These are phyloP conservation scores for Drosera spatulata DNA, from an alignment of 179 eudicot genomes.

Conservation along the genomic window DNA sequence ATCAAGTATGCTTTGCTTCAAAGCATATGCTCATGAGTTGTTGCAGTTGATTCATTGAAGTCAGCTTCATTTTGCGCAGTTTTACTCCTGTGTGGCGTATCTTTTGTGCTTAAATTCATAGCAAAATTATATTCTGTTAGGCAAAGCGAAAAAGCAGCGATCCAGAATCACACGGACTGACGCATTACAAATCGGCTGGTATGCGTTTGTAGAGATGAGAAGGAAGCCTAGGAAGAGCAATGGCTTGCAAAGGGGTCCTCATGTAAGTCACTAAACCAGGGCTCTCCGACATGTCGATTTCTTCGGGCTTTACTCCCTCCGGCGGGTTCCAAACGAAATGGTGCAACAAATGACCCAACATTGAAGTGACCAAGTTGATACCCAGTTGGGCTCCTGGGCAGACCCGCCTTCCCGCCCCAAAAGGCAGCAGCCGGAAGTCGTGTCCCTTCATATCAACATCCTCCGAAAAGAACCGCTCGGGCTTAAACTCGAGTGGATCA, in stretches of 20 bases:
- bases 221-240: conserved; percentile 61
- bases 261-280: conserved; percentile 64
- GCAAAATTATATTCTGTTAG: no score
- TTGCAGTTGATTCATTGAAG: no score
- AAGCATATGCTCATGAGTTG: no score
- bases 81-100: no score
- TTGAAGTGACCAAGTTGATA: conserved; percentile 56
- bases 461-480: conserved; percentile 60
- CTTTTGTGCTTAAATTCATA: no score
- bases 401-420: conserved; percentile 69
- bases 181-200: conserved; percentile 27
- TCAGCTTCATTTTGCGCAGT: no score
- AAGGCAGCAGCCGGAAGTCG: conserved; percentile 57
- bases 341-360: conserved; percentile 69
- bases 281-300: conserved; percentile 55
- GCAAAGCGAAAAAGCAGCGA: no score
- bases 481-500: conserved; percentile 50
- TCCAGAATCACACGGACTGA: no score
- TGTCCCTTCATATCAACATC: conserved; percentile 77
- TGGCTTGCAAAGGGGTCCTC: conserved; percentile 46
- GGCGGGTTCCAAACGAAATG: conserved; percentile 54
- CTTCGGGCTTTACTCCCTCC: conserved; percentile 42
- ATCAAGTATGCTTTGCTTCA: no score
- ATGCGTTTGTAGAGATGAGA: conserved; percentile 47
- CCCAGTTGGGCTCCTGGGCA: conserved; percentile 79